Evolutionary conservation across 129 eudicot genomes (phyloP).

Genomic region (Arctium minus): DNA sequence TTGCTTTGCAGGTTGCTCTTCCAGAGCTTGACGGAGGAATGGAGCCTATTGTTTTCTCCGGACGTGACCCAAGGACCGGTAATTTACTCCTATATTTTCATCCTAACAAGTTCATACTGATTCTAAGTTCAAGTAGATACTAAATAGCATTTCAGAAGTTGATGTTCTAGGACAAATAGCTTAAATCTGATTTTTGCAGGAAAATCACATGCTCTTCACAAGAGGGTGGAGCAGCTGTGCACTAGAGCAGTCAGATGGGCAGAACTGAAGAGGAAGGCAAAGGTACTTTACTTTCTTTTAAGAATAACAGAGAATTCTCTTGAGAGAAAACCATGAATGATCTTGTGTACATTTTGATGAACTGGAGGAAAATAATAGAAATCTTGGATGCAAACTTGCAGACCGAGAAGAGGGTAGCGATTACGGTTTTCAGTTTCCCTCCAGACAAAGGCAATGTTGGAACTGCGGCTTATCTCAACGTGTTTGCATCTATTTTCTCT

Average conservation of each 20-base stretch:
- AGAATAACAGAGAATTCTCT: not conserved
- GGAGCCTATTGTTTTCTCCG: constrained; percentile 96
- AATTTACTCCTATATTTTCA: not conserved
- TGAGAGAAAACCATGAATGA: not conserved
- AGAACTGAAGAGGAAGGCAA: constrained; percentile 74
- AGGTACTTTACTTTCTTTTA: constrained; percentile 42
- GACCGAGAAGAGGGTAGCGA: constrained; percentile 91
- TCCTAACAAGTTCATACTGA: not conserved
- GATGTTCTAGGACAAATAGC: not conserved
- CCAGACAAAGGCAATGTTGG: constrained; percentile 99
- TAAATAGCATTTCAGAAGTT: not conserved
- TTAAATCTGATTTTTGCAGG: constrained; percentile 42
- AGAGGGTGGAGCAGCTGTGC: constrained; percentile 96
- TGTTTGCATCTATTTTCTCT: constrained; percentile 85
- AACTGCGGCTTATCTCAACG: constrained; percentile 95
- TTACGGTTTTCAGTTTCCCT: constrained; percentile 97
- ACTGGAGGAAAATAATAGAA: not conserved
- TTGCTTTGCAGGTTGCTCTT: constrained; percentile 96
- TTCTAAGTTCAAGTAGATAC: not conserved
- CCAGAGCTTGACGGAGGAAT: constrained; percentile 99
- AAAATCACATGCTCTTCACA: constrained; percentile 99
- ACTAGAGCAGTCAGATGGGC: constrained; percentile 96
- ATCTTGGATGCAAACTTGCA: constrained; percentile 30
- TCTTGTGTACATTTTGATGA: not conserved
- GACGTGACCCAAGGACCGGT: constrained; percentile 98